These are phyloP conservation scores for Claviceps purpurea DNA, from an alignment of 2,329 filamentous ascomycete species.

Conservation along the genomic window DNA sequence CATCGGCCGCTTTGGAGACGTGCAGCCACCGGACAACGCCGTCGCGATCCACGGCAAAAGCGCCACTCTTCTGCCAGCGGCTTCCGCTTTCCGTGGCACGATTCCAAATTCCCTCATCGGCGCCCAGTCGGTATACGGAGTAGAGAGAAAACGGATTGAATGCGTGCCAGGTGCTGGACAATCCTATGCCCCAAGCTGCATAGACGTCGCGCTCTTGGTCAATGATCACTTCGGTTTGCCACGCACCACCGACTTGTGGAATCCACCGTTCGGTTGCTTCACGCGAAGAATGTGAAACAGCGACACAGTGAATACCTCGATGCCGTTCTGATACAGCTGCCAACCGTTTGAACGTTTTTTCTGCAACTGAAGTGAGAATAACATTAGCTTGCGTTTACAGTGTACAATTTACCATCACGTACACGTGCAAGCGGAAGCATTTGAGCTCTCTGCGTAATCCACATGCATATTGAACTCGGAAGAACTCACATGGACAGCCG, in stretches of 20 bases:
- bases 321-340: conserved; percentile 37
- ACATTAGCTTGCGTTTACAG: no score
- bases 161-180: conserved; percentile 48
- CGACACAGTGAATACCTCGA: conserved; percentile 40
- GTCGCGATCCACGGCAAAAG: conserved; percentile 35
- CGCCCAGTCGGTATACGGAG: conserved; percentile 42
- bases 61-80: conserved; percentile 55
- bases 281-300: conserved; percentile 45
- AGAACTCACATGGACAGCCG: conserved; percentile 54
- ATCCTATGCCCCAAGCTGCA: conserved; percentile 51
- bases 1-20: conserved; percentile 16
- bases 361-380: conserved; percentile 38
- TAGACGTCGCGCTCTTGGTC: conserved; percentile 49
- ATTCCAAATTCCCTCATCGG: conserved; percentile 53
- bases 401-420: no score
- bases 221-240: conserved; percentile 43
- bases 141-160: conserved; percentile 44
- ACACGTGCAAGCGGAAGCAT: no score
- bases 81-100: conserved; percentile 50
- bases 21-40: conserved; percentile 20
- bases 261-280: conserved; percentile 45
- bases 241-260: conserved; percentile 39
- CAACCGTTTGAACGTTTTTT: conserved; percentile 48
- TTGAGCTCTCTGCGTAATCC: no score
- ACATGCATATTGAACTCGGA: no score